Base-by-base conservation (phyloP, 495 filamentous ascomycete species). In the Lophiotrema nucula region DNA sequence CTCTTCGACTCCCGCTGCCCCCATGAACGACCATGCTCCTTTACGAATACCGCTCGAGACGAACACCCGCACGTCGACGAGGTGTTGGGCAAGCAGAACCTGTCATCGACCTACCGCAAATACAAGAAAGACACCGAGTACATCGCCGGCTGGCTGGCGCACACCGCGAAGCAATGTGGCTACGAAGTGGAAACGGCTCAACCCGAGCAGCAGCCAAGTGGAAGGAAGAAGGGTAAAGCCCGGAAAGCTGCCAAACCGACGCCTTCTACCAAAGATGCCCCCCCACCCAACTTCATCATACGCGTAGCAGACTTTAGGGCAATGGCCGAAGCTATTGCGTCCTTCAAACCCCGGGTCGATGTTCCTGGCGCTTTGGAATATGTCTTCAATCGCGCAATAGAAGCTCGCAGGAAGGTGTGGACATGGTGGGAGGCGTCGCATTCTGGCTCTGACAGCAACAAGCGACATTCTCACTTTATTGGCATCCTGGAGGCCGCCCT, bases 401-500 rank as follows among this genome's bases (percentile, higher is more conserved):
- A 4, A 27, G 23, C 44, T 11, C 44, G 44, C 4, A 16, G 18
- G 26, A 23, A 19, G 11, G 44, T 27, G 5, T 22, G 6, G 23
- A 11, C 11, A 11, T 47, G 18, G 44, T 47, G 22, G 10, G 11
- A 43, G 18, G 10, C 8, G 6, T 10, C 10, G 10, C 10, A 19
- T 23, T 10, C 5, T 22, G 23, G 10, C 11, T 26, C 11, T 10
- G 18, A 26, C 18, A 47, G 44, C 44, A 47, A 47, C 23, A 47
- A 47, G 23, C 44, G 44, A 26, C 44, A 47, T 18, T 47, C 44
- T 10, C 26, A 23, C 23, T 47, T 47, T 23, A 47, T 47, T 23
- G 18, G 6, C 10, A 19, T 26, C 4, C 44, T 47, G 16, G 44
- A 47, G 44, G 10, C 12, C 12, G 13, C 23, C 11, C 16, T 47